Base-by-base conservation (phyloP, 495 filamentous ascomycete species). In the Penicillium maclennaniae region DNA sequence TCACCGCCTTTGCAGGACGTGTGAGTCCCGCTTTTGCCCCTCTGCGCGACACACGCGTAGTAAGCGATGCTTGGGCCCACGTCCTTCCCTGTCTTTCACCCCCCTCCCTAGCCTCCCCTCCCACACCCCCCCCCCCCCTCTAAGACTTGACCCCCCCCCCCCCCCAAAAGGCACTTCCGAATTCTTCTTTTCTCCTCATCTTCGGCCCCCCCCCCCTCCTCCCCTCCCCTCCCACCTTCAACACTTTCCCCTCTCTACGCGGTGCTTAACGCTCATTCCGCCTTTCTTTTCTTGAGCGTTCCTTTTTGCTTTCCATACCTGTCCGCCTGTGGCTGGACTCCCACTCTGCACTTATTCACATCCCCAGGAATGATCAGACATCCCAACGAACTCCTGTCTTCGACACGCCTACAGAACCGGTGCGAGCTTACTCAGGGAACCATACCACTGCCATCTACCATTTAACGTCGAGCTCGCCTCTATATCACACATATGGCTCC, bases 311-410 rank as follows among this genome's bases (percentile, higher is more conserved):
- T 67, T 69, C 69, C 69, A 61, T 66, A 54, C 47, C 23, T 48
- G 59, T 74, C 71, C 71, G 69, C 71, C 76, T 72, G 72, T 77
- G 74, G 72, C 75, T 77, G 72, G 76, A 77, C 75, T 69, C 66
- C 64, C 67, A 60, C 69, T 65, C 50, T 55, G 38, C 38, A 16
- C 38, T 17, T n/a, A 16, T 67, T 61, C 66, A 59, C 56, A 52
- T 64, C 48, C 57, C 65, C 65, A 77, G 74, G 74, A 76, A 77
- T 77, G 74, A 73, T 69, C 72, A 72, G 70, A 69, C 71, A 63
- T 62, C 72, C 68, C 67, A 68, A 66, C 66, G 71, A 72, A 67
- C 64, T 67, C 43, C 60, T 73, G 67, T 74, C 74, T 53, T 75
- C 69, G 65, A 70, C 69, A 67, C 74, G 70, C 61, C 68, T 75